Evolutionary conservation across 192 early-diverging fungal species (phyloP), one percentile per base, ranked within the genome.

Genomic region (Cladochytrium replicatum): DNA sequence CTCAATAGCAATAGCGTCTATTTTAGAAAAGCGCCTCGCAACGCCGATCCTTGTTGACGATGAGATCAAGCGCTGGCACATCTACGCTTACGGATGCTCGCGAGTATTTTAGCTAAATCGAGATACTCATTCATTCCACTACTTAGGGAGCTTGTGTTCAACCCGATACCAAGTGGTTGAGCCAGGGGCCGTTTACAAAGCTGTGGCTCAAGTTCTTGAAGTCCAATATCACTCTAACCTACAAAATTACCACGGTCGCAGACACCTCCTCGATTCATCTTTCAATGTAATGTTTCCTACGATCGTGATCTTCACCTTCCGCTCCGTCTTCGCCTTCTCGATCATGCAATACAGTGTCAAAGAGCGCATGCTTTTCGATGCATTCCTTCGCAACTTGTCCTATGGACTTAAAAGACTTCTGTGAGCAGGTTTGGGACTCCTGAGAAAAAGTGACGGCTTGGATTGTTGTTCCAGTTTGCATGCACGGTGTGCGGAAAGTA

Each of bases 41-140:
- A 37, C 22, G 17, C 5, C 5, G 7, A 13, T 13, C 11, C 31
- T 55, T 5, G 53, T 55, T 17, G 23, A 55, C 22, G 53, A 55
- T 57, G 53, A 55, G 23, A 43, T 55, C 7, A 57, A 30, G 6
- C 27, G 53, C 13, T 55, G 48, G 7, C 55, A 57, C 17, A 55
- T 58, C 17, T 55, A 55, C 22, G 54, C 55, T 24, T 55, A 55
- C 29, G 53, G 53, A 32, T 55, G 54, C 37, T 32, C 55, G 43
- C 17, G 17, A 13, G 34, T 37, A 37, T 13, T 13, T 13, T 13
- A 37, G 17, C 13, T 13, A 37, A 37, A 37, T 37, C 13, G 17
- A 17, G 13, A 13, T 17, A 17, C 17, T 13, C 13, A 37, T 13
- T 17, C 13, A 13, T 37, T 37, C n/a, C n/a, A n/a, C 17, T 37